phyloP scores from a whole-genome alignment of 2,329 filamentous ascomycete genomes.

The Paracorniculantispora psalliotae region DNA sequence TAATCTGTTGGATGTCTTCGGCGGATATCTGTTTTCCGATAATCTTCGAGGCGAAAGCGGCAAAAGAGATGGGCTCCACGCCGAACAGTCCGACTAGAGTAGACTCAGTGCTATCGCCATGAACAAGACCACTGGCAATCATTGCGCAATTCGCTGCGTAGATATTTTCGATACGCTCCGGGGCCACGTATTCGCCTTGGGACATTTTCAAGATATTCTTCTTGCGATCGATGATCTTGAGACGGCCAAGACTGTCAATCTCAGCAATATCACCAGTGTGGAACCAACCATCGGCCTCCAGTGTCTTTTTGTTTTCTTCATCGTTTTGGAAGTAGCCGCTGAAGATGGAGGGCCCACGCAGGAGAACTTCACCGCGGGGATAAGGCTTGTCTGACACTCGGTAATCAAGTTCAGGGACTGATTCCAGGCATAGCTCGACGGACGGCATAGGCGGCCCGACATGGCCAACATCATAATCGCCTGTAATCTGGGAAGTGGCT shows the following conservation, averaged over 20 bases:
- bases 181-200: constrained; percentile 96
- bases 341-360: constrained; percentile 79
- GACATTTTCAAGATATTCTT: constrained; percentile 99
- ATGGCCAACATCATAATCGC: constrained; percentile 72
- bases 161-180: constrained; percentile 94
- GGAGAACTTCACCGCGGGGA: constrained; percentile 82
- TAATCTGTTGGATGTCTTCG: constrained; percentile 62
- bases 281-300: constrained; percentile 94
- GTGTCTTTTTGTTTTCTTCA: constrained; percentile 75
- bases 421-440: constrained; percentile 73
- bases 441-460: constrained; percentile 68
- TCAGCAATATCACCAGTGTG: constrained; percentile 88
- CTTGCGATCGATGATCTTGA: constrained; percentile 91
- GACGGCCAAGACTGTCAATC: constrained; percentile 78
- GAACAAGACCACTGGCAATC: constrained; percentile 77
- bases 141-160: constrained; percentile 77
- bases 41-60: constrained; percentile 71
- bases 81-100: constrained; percentile 83
- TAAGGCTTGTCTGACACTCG: constrained; percentile 78
- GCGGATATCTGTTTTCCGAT: constrained; percentile 61
- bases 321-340: constrained; percentile 84
- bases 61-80: constrained; percentile 78
- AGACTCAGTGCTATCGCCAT: constrained; percentile 81
- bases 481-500: constrained; percentile 60
- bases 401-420: constrained; percentile 94